Evolutionary conservation across 2,329 filamentous ascomycete genomes (phyloP).

Genomic region (Curvularia spicifera): DNA sequence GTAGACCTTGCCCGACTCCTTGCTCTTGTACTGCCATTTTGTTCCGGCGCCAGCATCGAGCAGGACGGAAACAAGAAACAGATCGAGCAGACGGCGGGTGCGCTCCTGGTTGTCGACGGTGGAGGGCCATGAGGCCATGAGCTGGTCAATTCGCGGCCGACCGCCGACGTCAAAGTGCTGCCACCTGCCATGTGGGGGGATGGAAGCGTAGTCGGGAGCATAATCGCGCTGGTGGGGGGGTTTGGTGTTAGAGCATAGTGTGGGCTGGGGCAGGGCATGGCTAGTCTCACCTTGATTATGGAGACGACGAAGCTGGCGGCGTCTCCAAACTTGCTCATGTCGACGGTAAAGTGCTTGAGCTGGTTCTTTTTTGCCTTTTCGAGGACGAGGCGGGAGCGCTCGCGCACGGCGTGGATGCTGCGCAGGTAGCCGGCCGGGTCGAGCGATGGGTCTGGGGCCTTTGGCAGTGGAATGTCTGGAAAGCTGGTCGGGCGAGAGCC

Average conservation of each 20-base stretch:
- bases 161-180: constrained; percentile 86
- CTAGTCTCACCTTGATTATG: constrained; percentile 80
- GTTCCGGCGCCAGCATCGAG: constrained; percentile 89
- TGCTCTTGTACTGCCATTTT: constrained; percentile 90
- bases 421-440: constrained; percentile 90
- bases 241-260: constrained; percentile 8
- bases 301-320: constrained; percentile 88
- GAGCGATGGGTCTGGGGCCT: constrained; percentile 82
- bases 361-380: constrained; percentile 79
- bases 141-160: constrained; percentile 72
- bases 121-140: constrained; percentile 72
- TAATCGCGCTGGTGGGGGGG: constrained; percentile 65
- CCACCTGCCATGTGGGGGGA: constrained; percentile 82
- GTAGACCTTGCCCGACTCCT: constrained; percentile 83
- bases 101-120: constrained; percentile 74
- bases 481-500: constrained; percentile 57
- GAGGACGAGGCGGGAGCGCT: constrained; percentile 74
- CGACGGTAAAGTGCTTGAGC: constrained; percentile 86
- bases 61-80: constrained; percentile 81
- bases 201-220: constrained; percentile 70
- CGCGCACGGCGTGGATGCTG: constrained; percentile 86
- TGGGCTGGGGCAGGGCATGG: background rate
- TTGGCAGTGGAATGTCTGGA: constrained; percentile 80
- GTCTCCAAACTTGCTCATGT: constrained; percentile 81
- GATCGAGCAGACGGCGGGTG: constrained; percentile 75